Evolutionary conservation across 2,329 filamentous ascomycete genomes (phyloP).

Genomic region (Plenodomus tracheiphilus): DNA sequence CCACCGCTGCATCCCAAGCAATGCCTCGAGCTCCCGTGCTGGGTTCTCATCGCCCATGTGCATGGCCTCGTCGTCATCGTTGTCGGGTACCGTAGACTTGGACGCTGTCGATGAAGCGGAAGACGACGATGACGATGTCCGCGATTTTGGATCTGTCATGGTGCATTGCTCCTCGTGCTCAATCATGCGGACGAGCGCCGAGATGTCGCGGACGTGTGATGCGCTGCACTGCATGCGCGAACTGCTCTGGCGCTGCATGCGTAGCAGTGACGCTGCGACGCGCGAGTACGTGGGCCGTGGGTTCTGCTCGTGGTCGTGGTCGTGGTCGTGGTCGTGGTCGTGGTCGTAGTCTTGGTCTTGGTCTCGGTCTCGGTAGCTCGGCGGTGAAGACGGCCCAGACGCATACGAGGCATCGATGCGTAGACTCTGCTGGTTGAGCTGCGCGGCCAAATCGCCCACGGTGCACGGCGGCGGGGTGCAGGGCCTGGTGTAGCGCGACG

Average conservation of each 20-base stretch:
- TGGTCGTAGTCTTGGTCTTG: slow-evolving; percentile 6
- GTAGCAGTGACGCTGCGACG: slow-evolving; percentile 42
- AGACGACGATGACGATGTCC: slow-evolving; percentile 10
- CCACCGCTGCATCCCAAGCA: slow-evolving; percentile 26
- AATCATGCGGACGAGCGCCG: slow-evolving; percentile 48
- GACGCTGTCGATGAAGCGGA: slow-evolving; percentile 10
- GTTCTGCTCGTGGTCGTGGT: slow-evolving; percentile 10
- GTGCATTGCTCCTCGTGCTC: slow-evolving; percentile 49
- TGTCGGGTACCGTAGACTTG: neutral
- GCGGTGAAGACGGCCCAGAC: too few relatives aligned
- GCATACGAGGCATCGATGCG: slow-evolving; percentile 26
- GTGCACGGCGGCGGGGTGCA: slow-evolving; percentile 39
- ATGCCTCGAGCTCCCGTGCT: slow-evolving; percentile 13
- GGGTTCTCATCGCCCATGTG: slow-evolving; percentile 34
- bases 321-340: slow-evolving; percentile 5
- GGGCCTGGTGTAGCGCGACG: slow-evolving; percentile 14
- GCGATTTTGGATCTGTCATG: slow-evolving; percentile 25
- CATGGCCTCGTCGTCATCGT: slow-evolving; percentile 42
- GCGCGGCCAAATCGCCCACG: slow-evolving; percentile 40
- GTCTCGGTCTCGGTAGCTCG: too few relatives aligned
- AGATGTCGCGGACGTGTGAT: slow-evolving; percentile 47
- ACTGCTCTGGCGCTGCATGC: slow-evolving; percentile 47
- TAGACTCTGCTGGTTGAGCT: slow-evolving; percentile 40
- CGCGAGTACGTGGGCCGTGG: slow-evolving; percentile 29
- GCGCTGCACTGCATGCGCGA: slow-evolving; percentile 47